Base-by-base conservation (phyloP, 129 eudicot species). In the Oenanthe sinensis region DNA sequence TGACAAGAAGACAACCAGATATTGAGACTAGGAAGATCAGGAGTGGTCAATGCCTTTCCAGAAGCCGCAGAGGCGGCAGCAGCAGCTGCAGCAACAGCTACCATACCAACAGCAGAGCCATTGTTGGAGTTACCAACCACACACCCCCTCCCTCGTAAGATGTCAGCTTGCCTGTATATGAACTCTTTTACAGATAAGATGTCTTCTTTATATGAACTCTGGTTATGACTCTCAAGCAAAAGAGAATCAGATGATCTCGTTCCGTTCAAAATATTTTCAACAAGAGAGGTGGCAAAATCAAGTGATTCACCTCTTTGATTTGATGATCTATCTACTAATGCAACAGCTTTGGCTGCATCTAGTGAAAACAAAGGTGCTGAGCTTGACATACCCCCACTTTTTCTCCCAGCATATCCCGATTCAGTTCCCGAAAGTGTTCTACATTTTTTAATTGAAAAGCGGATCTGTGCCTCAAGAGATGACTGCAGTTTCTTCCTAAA, bases 51-150 rank as follows among this genome's bases (percentile, higher is more conserved):
- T 11, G 87, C 74, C 85, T 89, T 94, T 73, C 96, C 91, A 45
- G 98, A 87, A 84, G 96, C 86, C 80, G 85, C 96, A 15, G 96
- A 89, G 71, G 97, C 98, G 4, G 98, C 98, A 6, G 98, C 98
- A 0, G 98, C 96, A 0, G 97, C 97, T 0, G 98, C 98, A 4
- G 98, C 98, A 45, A 88, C 97, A 46, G 96, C 98, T 83, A 88
- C 91, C 98, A 93, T 89, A 26, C 97, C 97, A 50, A 82, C 97
- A 17, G 86, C 86, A 8, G 94, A 77, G 26, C 92, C 89, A 82
- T 83, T 89, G 76, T 52, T 92, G 76, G 90, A 73, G 71, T 84
- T 87, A 37, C 89, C 75, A 78, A 84, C 86, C 79, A 79, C 74
- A 60, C 91, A 83, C 45, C 98, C 96, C 77, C 87, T 86, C 71